Evolutionary conservation across 805 yeast species (phyloP).

Genomic region (Hanseniaspora occidentalis): DNA sequence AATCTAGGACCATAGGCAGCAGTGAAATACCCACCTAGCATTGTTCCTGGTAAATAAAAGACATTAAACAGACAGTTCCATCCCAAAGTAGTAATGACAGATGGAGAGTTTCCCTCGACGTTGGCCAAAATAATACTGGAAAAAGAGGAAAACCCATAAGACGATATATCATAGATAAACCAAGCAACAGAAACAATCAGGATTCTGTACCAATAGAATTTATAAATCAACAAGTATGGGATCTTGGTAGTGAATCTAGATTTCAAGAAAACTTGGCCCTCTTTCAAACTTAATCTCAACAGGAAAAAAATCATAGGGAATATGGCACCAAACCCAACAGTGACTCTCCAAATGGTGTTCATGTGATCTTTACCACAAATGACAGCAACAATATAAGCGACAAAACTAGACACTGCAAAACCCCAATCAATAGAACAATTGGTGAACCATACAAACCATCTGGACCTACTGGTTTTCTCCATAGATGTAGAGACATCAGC

Average conservation of each 20-base stretch:
- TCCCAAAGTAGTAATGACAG: conserved; percentile 63
- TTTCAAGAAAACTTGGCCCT: conserved; percentile 59
- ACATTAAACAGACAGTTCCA: conserved; percentile 86
- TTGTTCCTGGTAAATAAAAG: conserved; percentile 87
- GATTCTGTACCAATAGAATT: conserved; percentile 78
- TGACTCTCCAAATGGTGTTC: conserved; percentile 82
- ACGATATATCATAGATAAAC: conserved; percentile 85
- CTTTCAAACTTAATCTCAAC: conserved; percentile 64
- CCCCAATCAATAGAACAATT: conserved; percentile 81
- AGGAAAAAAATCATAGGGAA: conserved; percentile 72
- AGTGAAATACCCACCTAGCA: conserved; percentile 67
- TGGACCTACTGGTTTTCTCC: conserved; percentile 71
- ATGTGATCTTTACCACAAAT: conserved; percentile 62
- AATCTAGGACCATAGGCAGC: conserved; percentile 88
- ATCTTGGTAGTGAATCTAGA: conserved; percentile 52
- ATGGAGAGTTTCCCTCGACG: conserved; percentile 44
- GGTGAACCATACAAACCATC: conserved; percentile 85
- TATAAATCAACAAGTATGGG: conserved; percentile 60
- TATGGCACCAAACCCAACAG: conserved; percentile 82
- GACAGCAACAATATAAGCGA: conserved; percentile 77
- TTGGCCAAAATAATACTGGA: conserved; percentile 58
- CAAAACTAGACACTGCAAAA: conserved; percentile 72
- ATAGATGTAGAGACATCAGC: conserved; percentile 91
- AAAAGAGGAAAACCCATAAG: conserved; percentile 79
- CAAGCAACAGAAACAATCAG: conserved; percentile 62